A percentile compares a stretch with the other conserved stretches of the same genome.
phyloP scores from a whole-genome alignment of 108 stramenopile species.

The Discostella pseudostelligera region DNA sequence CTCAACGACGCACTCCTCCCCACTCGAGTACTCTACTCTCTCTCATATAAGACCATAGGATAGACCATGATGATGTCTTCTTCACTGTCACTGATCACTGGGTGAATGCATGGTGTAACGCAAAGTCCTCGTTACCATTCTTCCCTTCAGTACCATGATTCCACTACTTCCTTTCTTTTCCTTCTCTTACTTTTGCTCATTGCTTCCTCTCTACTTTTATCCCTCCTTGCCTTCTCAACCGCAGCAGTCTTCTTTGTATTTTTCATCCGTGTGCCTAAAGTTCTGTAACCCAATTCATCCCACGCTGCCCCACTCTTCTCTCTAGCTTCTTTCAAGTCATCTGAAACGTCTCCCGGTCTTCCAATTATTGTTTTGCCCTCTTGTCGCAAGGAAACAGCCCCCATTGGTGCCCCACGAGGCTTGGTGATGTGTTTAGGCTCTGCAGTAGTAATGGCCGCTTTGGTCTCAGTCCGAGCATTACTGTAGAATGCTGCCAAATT shows the following conservation, averaged over 20 bases:
- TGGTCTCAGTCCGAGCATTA: constrained; percentile 70
- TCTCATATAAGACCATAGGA: too few species aligned
- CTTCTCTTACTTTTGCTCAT: constrained; percentile 44
- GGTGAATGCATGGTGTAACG: too few species aligned
- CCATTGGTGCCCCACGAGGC: constrained; percentile 80
- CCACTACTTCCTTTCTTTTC: constrained; percentile 33
- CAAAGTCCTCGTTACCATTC: too few species aligned
- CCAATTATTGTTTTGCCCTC: constrained; percentile 72
- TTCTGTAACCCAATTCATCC: constrained; percentile 57
- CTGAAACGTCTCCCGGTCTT: constrained; percentile 67
- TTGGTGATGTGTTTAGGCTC: constrained; percentile 85
- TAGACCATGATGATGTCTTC: too few species aligned
- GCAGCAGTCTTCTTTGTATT: constrained; percentile 65
- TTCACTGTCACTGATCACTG: too few species aligned
- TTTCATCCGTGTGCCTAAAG: constrained; percentile 61
- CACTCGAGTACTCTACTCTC: too few species aligned
- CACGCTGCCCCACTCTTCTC: constrained; percentile 62
- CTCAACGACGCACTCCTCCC: too few species aligned
- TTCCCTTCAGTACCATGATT: constrained; percentile 3
- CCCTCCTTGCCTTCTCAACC: constrained; percentile 24
- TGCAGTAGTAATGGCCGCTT: constrained; percentile 70
- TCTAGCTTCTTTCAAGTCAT: constrained; percentile 69
- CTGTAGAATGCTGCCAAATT: constrained; percentile 84
- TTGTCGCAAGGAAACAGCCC: constrained; percentile 77
- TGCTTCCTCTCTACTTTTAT: constrained; percentile 41